Evolutionary conservation across 1,284 basidiomycete species (phyloP), one percentile per base, ranked within the genome.

Genomic region (Boletus semigastroideus): DNA sequence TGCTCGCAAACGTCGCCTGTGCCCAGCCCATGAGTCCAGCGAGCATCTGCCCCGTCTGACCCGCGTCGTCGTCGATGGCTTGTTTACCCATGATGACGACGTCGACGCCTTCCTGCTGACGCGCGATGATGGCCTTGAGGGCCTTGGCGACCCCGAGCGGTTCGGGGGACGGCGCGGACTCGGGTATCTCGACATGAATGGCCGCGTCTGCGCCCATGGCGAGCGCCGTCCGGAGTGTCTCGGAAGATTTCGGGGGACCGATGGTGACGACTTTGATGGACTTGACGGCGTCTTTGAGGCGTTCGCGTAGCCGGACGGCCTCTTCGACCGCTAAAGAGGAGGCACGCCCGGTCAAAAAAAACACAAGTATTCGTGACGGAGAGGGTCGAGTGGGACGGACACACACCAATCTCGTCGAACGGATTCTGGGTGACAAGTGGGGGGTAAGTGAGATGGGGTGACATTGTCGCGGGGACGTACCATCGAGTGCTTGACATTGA

Each of bases 51-150:
- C 96, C 96, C 9, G 96, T 98, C 74, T 95, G 89, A n/a, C 92
- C 92, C 4, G 92, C 82, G 71, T 99, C 96, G 63, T 97, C 95
- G 73, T 99, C 96, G 62, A 99, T 99, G 12, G 96, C 90, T 73
- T 99, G 96, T 75, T 99, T 99, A n/a, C 97, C 96, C 74, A 98
- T 81, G 57, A 99, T 94, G 49, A 99, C 87, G 52, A 99, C 64
- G 64, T 98, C 95, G 3, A 92, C 78, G 33, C 78, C 76, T 55
- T 81, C 80, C 59, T 84, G 77, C 61, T 87, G 79, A 45, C 82
- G 82, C 53, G 87, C 80, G 52, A 98, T 87, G 57, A 96, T 64
- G 6, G 88, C 87, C 48, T 82, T 80, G 56, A 99, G 79, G 3
- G 89, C 82, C 69, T 93, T 92, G 39, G 95, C 94, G 39, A 98